A percentile compares a stretch with the other conserved stretches of the same genome.
Evolutionary conservation across 192 early-diverging fungal species (phyloP).

Genomic region (Backusella morwellensis): DNA sequence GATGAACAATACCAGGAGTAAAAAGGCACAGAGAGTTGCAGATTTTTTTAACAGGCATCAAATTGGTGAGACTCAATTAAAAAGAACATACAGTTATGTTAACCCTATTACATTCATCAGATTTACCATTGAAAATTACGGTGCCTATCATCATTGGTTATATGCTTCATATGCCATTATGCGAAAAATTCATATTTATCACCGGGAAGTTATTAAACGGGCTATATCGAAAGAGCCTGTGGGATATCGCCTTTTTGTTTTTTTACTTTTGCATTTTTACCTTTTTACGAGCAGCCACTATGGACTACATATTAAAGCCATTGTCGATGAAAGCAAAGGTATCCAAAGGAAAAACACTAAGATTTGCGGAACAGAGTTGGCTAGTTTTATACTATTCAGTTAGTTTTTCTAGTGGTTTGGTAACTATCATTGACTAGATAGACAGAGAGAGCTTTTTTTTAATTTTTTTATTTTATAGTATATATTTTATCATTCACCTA

Average conservation of each 20-base stretch:
- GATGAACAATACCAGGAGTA: neutral
- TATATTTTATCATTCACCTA: constrained; percentile 57
- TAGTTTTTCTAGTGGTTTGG: constrained; percentile 55
- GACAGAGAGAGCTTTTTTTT: neutral
- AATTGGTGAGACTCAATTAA: constrained; percentile 28
- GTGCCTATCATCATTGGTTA: constrained; percentile 13
- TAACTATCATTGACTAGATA: constrained; percentile 24
- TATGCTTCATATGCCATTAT: constrained; percentile 24
- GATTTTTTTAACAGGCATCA: constrained; percentile 26
- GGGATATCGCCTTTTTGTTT: constrained; percentile 60
- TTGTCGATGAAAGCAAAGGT: constrained; percentile 27
- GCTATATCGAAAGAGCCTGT: constrained; percentile 50
- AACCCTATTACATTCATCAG: neutral
- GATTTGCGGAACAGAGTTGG: constrained; percentile 76
- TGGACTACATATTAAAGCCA: constrained; percentile 46
- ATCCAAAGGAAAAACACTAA: constrained; percentile 34
- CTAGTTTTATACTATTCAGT: constrained; percentile 64
- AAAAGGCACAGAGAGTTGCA: neutral
- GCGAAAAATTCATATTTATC: constrained; percentile 31
- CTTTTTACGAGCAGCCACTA: constrained; percentile 50
- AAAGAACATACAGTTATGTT: neutral
- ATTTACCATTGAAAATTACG: neutral
- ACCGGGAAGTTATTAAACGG: constrained; percentile 15
- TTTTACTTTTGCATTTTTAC: constrained; percentile 66
- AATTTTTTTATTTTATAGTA: constrained; percentile 33